Evolutionary conservation across 768 basidiomycete genomes (phyloP), one percentile per base, ranked within the genome.

Genomic region (Daedalea quercina): DNA sequence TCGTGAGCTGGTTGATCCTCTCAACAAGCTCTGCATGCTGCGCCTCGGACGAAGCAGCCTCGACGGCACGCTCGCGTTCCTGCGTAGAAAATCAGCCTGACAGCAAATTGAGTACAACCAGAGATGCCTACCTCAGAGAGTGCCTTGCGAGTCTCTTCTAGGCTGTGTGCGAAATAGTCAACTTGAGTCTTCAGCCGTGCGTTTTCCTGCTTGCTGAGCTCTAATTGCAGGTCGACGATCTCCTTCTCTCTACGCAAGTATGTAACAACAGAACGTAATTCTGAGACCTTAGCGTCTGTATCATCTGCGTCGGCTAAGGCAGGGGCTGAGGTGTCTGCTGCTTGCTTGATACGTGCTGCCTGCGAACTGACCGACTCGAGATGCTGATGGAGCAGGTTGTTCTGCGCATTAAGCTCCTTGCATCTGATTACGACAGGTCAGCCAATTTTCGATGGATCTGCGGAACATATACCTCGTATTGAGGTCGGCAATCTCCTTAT

Each of bases 181-280:
- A 88, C 77, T 63, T 93, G 87, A 19, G 78, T 69, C 65, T 86
- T 88, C 48, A 90, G 66, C 3, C 90, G 79, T 9, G 79, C 69
- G 58, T 78, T 88, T 70, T 94, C 90, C 60, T 83, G 80, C 63
- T 79, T 86, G 73, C 84, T 78, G 45, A 94, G 79, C 60, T 93
- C 88, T 23, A 91, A 75, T 57, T 93, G 90, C 28, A 93, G 77
- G 59, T 94, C 91, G 43, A 90, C 85, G 49, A 94, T 91, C 65
- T 94, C 90, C 69, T 94, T 93, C 74, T 94, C 92, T 63, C 87
- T 90, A 40, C 92, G 79, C 31, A 94, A 72, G 67, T 89, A 94
- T 2, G 83, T 77, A 41, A 93, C 83, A 24, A 92, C 85, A 17
- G 85, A 79, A 25, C 87, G 85, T 20, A 92, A 69, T 57, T 91